Evolutionary conservation across 768 basidiomycete species (phyloP).

Genomic region (Phallus indusiatus): DNA sequence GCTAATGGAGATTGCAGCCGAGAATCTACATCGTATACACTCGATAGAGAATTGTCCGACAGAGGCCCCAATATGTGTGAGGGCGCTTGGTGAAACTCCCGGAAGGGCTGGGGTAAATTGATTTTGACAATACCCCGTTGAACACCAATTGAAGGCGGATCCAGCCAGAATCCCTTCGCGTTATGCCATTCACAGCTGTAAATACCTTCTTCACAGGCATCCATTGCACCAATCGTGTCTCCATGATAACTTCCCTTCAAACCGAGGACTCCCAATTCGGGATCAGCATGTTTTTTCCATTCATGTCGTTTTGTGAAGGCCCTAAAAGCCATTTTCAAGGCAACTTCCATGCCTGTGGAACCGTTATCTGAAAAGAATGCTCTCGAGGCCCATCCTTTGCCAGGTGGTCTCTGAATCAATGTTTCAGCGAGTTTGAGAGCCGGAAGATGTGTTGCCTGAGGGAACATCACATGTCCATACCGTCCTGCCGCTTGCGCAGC

Average conservation of each 20-base stretch:
- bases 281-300: conserved; percentile 20
- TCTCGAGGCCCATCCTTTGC: conserved; percentile 81
- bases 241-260: conserved; percentile 93
- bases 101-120: conserved; percentile 42
- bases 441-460: conserved; percentile 76
- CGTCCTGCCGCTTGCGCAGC: conserved; percentile 86
- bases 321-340: conserved; percentile 91
- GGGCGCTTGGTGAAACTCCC: conserved; percentile 20
- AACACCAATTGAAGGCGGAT: conserved; percentile 72
- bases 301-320: conserved; percentile 41
- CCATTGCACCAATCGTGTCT: conserved; percentile 96
- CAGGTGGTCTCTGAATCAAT: conserved; percentile 72
- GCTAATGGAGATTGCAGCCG: conserved; percentile 59
- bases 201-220: conserved; percentile 77
- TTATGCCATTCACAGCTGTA: conserved; percentile 96
- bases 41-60: conserved; percentile 43
- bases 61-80: too few species aligned
- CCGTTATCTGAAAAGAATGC: conserved; percentile 95
- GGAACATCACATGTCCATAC: conserved; percentile 97
- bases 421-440: conserved; percentile 78
- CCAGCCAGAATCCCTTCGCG: conserved; percentile 89
- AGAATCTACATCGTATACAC: conserved; percentile 59
- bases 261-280: conserved; percentile 67
- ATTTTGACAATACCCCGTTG: conserved; percentile 48
- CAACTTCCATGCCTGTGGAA: conserved; percentile 95